Evolutionary conservation across 495 filamentous ascomycete genomes (phyloP).

Genomic region (Geoglossum glabrum): DNA sequence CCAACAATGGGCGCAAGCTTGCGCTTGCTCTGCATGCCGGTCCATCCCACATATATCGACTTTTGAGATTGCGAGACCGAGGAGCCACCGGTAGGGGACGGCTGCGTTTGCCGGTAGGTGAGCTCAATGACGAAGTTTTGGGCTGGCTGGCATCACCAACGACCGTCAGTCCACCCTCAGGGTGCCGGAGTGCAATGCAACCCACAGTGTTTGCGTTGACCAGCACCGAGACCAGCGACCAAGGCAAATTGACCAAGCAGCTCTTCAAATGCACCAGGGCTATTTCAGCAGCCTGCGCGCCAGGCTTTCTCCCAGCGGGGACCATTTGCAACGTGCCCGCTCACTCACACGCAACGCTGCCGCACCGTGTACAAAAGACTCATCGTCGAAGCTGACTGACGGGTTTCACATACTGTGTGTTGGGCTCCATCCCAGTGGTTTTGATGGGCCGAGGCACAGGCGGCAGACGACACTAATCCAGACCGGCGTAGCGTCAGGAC

Average conservation of each 20-base stretch:
- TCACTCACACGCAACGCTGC: background rate
- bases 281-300: slow-evolving; percentile 48
- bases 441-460: slow-evolving; percentile 1
- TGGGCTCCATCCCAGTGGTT: no score
- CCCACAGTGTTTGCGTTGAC: slow-evolving; percentile 75
- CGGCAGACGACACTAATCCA: background rate
- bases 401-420: no score
- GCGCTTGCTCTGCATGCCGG: slow-evolving; percentile 83
- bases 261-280: slow-evolving; percentile 70
- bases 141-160: slow-evolving; percentile 34
- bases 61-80: slow-evolving; percentile 25
- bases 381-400: background rate
- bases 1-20: slow-evolving; percentile 51
- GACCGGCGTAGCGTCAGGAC: background rate
- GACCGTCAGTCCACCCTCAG: background rate
- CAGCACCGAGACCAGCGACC: slow-evolving; percentile 63
- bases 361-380: background rate
- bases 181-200: background rate
- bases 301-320: slow-evolving; percentile 26
- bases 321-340: slow-evolving; percentile 6
- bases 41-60: slow-evolving; percentile 82
- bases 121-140: slow-evolving; percentile 96
- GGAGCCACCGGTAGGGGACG: slow-evolving; percentile 24
- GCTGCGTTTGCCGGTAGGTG: slow-evolving; percentile 14
- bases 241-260: slow-evolving; percentile 82